phyloP scores from a whole-genome alignment of 208 protist species.

The Wallacemonas sp. region DNA sequence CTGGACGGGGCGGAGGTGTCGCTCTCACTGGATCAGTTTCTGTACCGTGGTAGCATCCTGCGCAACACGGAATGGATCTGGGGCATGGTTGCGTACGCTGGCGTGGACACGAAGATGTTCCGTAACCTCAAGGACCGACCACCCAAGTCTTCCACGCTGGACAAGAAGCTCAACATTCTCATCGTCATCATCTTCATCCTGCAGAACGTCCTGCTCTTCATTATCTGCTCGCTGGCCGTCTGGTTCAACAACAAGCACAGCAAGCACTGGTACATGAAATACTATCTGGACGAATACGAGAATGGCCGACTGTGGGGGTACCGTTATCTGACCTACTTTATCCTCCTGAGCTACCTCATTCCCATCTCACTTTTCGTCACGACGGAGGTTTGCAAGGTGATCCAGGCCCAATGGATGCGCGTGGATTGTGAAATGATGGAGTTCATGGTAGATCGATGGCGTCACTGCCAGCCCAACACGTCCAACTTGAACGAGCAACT shows the following conservation, averaged over 20 bases:
- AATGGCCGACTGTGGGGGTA: constrained; percentile 51
- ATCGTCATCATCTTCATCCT: constrained; percentile 75
- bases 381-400: constrained; percentile 91
- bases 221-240: constrained; percentile 65
- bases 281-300: constrained; percentile 53
- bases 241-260: constrained; percentile 57
- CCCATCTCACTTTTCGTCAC: constrained; percentile 93
- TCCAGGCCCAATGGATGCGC: constrained; percentile 88
- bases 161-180: constrained; percentile 84
- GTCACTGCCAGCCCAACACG: constrained; percentile 80
- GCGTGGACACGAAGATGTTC: constrained; percentile 92
- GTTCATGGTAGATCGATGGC: constrained; percentile 60
- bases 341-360: constrained; percentile 90
- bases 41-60: constrained; percentile 89
- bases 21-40: constrained; percentile 80
- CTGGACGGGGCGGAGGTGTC: constrained; percentile 51
- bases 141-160: constrained; percentile 88
- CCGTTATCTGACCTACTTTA: constrained; percentile 89
- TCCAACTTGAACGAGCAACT: constrained; percentile 94
- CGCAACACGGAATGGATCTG: constrained; percentile 93
- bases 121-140: constrained; percentile 85
- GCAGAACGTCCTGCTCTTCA: constrained; percentile 74
- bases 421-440: constrained; percentile 87
- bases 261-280: constrained; percentile 64
- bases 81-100: constrained; percentile 93